phyloP scores from a whole-genome alignment of 2,329 filamentous ascomycete species.

The Alternaria arbusti region DNA sequence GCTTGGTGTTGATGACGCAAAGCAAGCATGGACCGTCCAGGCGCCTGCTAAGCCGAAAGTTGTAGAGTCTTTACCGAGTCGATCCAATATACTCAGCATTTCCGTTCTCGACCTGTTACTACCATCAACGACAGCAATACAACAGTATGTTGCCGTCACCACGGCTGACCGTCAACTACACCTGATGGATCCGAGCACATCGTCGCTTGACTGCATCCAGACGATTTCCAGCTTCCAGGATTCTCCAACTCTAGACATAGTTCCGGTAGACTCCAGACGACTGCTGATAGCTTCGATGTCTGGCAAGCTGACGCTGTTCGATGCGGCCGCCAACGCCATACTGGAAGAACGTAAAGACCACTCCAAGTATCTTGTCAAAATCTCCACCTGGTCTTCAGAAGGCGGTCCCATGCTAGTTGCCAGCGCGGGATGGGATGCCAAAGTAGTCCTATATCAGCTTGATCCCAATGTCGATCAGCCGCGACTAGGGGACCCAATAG shows the following conservation, averaged over 20 bases:
- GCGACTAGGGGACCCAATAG: constrained; percentile 49
- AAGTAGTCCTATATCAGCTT: constrained; percentile 59
- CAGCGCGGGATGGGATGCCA: constrained; percentile 68
- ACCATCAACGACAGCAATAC: constrained; percentile 13
- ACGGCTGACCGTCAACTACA: constrained; percentile 55
- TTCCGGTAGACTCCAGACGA: constrained; percentile 52
- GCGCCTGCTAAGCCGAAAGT: constrained; percentile 55
- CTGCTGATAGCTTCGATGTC: constrained; percentile 66
- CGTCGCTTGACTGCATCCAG: constrained; percentile 40
- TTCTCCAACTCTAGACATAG: constrained; percentile 62
- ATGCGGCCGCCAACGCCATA: constrained; percentile 46
- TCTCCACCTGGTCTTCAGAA: constrained; percentile 49
- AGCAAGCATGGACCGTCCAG: constrained; percentile 53
- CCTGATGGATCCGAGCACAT: constrained; percentile 48
- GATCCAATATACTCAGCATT: constrained; percentile 61
- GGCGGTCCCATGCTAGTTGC: constrained; percentile 50
- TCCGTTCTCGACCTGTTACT: constrained; percentile 51
- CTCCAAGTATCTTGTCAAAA: constrained; percentile 64
- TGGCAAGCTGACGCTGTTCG: constrained; percentile 60
- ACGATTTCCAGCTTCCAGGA: constrained; percentile 54
- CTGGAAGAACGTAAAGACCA: constrained; percentile 63
- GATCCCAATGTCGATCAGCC: constrained; percentile 32
- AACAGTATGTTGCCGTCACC: constrained; percentile 41
- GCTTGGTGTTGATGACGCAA: constrained; percentile 53
- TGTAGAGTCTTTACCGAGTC: constrained; percentile 53